Evolutionary conservation across 495 filamentous ascomycete genomes (phyloP).

Genomic region (Aspergillus carlsbadensis): DNA sequence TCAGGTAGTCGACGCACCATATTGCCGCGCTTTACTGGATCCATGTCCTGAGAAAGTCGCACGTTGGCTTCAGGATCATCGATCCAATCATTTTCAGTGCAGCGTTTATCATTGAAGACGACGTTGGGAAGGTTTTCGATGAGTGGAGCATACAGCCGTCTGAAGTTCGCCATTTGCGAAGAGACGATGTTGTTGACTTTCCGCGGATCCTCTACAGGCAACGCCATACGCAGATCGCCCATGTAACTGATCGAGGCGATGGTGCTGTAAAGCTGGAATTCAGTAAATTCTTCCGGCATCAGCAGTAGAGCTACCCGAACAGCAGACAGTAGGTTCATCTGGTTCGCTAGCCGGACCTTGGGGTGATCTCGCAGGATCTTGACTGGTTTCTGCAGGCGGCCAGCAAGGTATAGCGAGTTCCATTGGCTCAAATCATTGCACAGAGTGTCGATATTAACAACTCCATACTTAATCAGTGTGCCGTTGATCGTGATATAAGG

Average conservation of each 20-base stretch:
- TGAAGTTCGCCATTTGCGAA: conserved; percentile 87
- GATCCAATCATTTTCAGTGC: conserved; percentile 61
- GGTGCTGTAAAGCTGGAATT: conserved; percentile 81
- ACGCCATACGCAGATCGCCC: conserved; percentile 88
- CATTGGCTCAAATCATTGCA: conserved; percentile 81
- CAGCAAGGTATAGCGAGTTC: conserved; percentile 91
- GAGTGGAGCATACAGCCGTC: conserved; percentile 82
- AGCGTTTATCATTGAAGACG: conserved; percentile 68
- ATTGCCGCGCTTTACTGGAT: conserved; percentile 83
- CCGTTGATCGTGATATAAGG: conserved; percentile 95
- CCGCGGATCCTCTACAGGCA: conserved; percentile 83
- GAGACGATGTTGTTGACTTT: conserved; percentile 94
- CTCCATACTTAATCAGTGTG: conserved; percentile 94
- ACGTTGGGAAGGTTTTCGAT: conserved; percentile 90
- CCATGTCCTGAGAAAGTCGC: conserved; percentile 81
- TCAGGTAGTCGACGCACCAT: conserved; percentile 93
- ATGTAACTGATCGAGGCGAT: conserved; percentile 92
- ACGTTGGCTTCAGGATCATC: conserved; percentile 59
- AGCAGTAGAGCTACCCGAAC: conserved; percentile 85
- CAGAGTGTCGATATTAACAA: conserved; percentile 89
- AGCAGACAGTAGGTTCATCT: conserved; percentile 90
- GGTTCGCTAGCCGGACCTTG: conserved; percentile 85
- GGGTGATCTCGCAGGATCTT: conserved; percentile 96
- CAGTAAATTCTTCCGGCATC: conserved; percentile 78
- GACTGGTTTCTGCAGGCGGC: conserved; percentile 93